Evolutionary conservation across 495 filamentous ascomycete species (phyloP).

Genomic region (Cercophora newfieldiana): DNA sequence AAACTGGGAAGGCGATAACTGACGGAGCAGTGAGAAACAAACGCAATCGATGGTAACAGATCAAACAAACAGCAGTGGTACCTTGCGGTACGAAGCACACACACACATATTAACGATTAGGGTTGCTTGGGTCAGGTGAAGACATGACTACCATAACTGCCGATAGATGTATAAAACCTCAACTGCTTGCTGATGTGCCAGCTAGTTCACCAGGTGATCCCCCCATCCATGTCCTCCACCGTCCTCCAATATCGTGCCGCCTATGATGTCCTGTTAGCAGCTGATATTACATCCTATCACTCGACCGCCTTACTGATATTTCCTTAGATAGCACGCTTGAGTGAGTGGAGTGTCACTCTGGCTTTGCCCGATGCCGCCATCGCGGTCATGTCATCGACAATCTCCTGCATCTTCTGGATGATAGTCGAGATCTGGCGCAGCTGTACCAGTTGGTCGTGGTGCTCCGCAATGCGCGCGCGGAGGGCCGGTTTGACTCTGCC

Average conservation of each 20-base stretch:
- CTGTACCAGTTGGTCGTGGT: slow-evolving; percentile 12
- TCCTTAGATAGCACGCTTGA: slow-evolving; percentile 15
- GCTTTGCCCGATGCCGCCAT: slow-evolving; percentile 11
- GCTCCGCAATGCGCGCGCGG: slow-evolving; percentile 9
- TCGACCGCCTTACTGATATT: slow-evolving; percentile 14
- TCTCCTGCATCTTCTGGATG: slow-evolving; percentile 8
- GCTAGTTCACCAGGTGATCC: slow-evolving; percentile 12
- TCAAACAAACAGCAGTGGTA: slow-evolving; percentile 8
- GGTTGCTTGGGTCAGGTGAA: slow-evolving; percentile 6
- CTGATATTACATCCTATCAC: slow-evolving; percentile 13
- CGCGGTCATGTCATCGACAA: slow-evolving; percentile 10
- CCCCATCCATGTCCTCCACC: slow-evolving; percentile 16
- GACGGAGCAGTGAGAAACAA: slow-evolving; percentile 7
- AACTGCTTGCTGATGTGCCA: slow-evolving; percentile 15
- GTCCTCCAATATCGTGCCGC: slow-evolving; percentile 12
- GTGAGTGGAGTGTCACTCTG: slow-evolving; percentile 12
- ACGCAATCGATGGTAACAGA: slow-evolving; percentile 5
- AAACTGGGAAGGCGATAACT: slow-evolving; percentile 8
- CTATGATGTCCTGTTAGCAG: slow-evolving; percentile 16
- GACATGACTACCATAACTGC: slow-evolving; percentile 10
- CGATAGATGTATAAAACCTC: slow-evolving; percentile 8
- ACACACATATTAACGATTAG: slow-evolving; percentile 4
- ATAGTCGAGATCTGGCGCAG: slow-evolving; percentile 7
- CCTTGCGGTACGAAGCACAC: slow-evolving; percentile 3
- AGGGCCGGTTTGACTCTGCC: slow-evolving; percentile 9